phyloP scores from a whole-genome alignment of 2,329 filamentous ascomycete species.

The Ustulina deusta region DNA sequence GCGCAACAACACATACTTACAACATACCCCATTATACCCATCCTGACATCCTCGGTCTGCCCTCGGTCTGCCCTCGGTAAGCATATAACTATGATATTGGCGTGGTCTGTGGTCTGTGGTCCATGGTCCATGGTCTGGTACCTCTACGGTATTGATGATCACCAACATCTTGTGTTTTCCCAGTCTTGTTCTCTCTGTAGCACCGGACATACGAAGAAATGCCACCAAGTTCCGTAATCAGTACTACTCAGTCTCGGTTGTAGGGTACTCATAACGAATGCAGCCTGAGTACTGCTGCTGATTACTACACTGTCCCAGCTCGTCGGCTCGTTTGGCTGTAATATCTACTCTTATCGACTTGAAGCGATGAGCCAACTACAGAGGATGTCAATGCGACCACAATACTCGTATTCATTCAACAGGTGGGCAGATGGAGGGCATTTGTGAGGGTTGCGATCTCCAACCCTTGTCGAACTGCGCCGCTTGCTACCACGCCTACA shows the following conservation, averaged over 20 bases:
- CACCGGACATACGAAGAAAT: background rate
- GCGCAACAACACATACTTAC: background rate
- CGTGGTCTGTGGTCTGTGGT: too few relatives aligned
- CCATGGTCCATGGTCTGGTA: background rate
- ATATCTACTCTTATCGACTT: too few relatives aligned
- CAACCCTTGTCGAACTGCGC: background rate
- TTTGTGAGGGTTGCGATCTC: background rate
- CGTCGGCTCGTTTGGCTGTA: background rate
- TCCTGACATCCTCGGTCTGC: background rate
- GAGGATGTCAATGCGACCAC: background rate
- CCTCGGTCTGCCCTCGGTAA: background rate
- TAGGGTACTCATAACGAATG: background rate
- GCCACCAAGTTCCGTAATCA: conserved; percentile 1
- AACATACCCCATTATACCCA: too few relatives aligned
- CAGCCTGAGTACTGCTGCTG: background rate
- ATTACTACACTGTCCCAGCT: background rate
- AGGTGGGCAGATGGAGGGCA: conserved; percentile 8
- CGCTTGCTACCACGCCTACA: background rate
- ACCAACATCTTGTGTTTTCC: background rate
- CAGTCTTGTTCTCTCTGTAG: background rate
- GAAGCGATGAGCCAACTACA: background rate
- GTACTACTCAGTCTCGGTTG: background rate
- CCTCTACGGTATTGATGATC: background rate
- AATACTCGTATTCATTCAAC: conserved; percentile 1
- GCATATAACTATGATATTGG: background rate